Percentiles rank a stretch among this genome's conserved stretches.
phyloP scores from a whole-genome alignment of 2,329 filamentous ascomycete genomes.

The Epichloe scottii region DNA sequence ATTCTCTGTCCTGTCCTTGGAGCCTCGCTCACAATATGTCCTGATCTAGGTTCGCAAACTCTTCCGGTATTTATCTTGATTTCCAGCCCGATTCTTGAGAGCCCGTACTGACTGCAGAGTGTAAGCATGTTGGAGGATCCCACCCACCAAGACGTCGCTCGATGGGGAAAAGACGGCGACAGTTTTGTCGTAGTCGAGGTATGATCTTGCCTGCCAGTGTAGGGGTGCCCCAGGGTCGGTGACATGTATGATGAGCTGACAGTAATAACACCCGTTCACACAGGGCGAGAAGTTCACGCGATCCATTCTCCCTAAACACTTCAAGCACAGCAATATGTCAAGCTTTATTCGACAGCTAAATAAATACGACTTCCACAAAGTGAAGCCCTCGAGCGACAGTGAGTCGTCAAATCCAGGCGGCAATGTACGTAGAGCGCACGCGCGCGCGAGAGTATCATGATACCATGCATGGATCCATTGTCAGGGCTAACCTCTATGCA shows the following conservation, averaged over 20 bases:
- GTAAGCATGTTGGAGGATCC: conserved; percentile 80
- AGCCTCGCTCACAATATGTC: not conserved
- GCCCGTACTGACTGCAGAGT: conserved; percentile 8
- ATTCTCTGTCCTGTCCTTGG: not conserved
- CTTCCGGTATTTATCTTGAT: conserved; percentile 62
- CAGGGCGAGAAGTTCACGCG: conserved; percentile 98
- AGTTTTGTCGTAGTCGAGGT: conserved; percentile 98
- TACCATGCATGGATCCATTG: not conserved
- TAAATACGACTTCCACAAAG: conserved; percentile 98
- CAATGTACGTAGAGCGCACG: conserved; percentile 17
- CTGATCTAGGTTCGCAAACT: conserved; percentile 75
- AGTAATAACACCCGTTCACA: conserved; percentile 6
- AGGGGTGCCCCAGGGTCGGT: too few relatives aligned
- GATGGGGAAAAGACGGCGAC: conserved; percentile 90
- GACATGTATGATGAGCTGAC: conserved; percentile 5
- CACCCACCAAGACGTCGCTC: conserved; percentile 79
- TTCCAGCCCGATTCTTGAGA: not conserved
- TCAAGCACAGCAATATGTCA: conserved; percentile 98
- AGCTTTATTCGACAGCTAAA: conserved; percentile 93
- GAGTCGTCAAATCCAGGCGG: conserved; percentile 21
- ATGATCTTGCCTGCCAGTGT: not conserved
- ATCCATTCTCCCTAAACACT: conserved; percentile 90
- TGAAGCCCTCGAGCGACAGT: conserved; percentile 41
- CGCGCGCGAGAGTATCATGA: conserved; percentile 5
- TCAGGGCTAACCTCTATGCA: conserved; percentile 4